Conservation (phyloP, 352 stramenopile genomes). For the Globisporangium perplexum region DNA sequence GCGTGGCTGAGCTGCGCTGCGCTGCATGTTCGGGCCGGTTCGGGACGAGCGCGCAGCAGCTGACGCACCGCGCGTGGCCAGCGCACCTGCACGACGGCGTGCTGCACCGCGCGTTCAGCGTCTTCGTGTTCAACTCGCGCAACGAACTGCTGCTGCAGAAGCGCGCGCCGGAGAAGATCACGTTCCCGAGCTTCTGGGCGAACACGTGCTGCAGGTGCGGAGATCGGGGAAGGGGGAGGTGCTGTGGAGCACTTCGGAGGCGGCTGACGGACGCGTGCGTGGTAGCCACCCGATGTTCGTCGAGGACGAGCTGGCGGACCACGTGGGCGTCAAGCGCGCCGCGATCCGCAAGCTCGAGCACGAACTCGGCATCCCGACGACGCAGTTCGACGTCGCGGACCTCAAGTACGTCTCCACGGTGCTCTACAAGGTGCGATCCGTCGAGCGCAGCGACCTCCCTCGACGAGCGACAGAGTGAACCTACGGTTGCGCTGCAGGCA, state of each 20-base stretch:
- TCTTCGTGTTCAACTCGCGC: slow-evolving; percentile 85
- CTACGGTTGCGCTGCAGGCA: slow-evolving; percentile 17
- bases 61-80: slow-evolving; percentile 8
- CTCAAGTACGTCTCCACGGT: slow-evolving; percentile 97
- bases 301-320: slow-evolving; percentile 82
- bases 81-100: slow-evolving; percentile 72
- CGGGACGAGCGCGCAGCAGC: too few species aligned
- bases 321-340: slow-evolving; percentile 86
- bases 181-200: slow-evolving; percentile 98
- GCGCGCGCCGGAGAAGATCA: slow-evolving; percentile 96
- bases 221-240: neutral
- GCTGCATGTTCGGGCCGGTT: too few species aligned
- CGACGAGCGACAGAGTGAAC: too few species aligned
- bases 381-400: slow-evolving; percentile 68
- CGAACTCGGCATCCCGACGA: slow-evolving; percentile 94
- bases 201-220: slow-evolving; percentile 97
- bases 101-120: slow-evolving; percentile 80
- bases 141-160: slow-evolving; percentile 89
- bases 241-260: slow-evolving; percentile 1
- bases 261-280: neutral
- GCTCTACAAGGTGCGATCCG: slow-evolving; percentile 92
- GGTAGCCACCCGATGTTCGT: slow-evolving; percentile 92
- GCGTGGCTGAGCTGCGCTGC: too few species aligned
- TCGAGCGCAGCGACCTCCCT: too few species aligned
- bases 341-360: slow-evolving; percentile 98